These are phyloP conservation scores for Pseudogymnoascus sp. DNA, from an alignment of 2,329 filamentous ascomycete species.

Conservation along the genomic window DNA sequence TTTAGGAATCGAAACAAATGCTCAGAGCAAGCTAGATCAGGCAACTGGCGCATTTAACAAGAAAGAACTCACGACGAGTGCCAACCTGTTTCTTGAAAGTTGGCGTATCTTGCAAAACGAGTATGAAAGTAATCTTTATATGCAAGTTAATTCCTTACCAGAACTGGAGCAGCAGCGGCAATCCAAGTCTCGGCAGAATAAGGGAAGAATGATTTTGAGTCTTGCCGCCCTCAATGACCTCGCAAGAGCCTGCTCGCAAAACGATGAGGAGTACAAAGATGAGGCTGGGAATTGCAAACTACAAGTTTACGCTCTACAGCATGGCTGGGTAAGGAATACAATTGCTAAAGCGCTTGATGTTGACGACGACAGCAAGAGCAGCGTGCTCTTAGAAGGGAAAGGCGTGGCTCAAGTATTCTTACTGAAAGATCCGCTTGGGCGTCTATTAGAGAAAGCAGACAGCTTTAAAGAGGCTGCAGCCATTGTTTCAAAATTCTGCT, in stretches of 20 bases:
- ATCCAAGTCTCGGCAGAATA: background rate
- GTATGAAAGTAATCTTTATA: background rate
- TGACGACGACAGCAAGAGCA: conserved; percentile 10
- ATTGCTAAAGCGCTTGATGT: conserved; percentile 10
- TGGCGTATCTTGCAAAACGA: background rate
- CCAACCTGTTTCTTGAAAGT: background rate
- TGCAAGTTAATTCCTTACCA: background rate
- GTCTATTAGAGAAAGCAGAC: background rate
- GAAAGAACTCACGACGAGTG: background rate
- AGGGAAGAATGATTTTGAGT: conserved; percentile 6
- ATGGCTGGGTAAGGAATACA: conserved; percentile 9
- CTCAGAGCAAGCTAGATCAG: background rate
- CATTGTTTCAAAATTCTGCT: background rate
- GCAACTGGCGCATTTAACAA: background rate
- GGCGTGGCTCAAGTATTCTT: background rate
- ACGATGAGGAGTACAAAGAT: conserved; percentile 12
- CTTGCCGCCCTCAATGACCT: conserved; percentile 12
- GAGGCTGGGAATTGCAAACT: conserved; percentile 12
- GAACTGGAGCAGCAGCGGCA: background rate
- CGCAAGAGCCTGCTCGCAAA: conserved; percentile 11
- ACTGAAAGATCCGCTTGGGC: background rate
- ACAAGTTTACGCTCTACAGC: conserved; percentile 12
- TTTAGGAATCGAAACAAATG: background rate
- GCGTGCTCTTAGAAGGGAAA: background rate
- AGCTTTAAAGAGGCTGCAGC: background rate